Conservation (phyloP, 2,329 filamentous ascomycete species). For the Trichoderma sp. region DNA sequence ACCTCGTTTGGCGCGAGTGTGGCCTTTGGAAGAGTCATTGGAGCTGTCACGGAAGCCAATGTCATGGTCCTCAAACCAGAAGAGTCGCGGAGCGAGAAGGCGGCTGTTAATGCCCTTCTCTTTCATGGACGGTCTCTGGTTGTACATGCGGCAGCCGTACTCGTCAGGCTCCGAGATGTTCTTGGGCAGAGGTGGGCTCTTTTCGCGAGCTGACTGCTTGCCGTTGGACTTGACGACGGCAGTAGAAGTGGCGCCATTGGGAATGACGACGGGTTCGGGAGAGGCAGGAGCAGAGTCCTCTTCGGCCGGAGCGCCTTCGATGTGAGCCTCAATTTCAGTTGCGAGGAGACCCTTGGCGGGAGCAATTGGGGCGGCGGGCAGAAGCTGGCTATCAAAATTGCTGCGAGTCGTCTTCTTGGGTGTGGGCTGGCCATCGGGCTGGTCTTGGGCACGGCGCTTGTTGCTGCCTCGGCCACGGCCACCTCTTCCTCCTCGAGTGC, state of each 20-base stretch:
- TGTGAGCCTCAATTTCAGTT: constrained; percentile 36
- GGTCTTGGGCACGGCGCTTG: constrained; percentile 52
- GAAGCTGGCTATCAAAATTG: constrained; percentile 30
- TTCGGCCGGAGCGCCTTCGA: constrained; percentile 34
- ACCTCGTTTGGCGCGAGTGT: constrained; percentile 51
- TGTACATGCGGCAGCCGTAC: constrained; percentile 48
- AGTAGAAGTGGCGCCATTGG: constrained; percentile 29
- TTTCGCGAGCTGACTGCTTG: constrained; percentile 35
- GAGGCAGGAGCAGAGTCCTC: constrained; percentile 38
- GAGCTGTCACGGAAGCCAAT: constrained; percentile 59
- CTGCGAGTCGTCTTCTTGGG: constrained; percentile 46
- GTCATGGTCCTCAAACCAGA: constrained; percentile 50
- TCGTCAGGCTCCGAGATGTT: constrained; percentile 48
- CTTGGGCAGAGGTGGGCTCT: constrained; percentile 39
- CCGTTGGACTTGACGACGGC: constrained; percentile 28
- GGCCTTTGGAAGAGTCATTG: constrained; percentile 53
- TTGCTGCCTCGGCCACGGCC: constrained; percentile 34
- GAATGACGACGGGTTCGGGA: constrained; percentile 32
- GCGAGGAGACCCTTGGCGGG: constrained; percentile 40
- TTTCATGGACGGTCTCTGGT: constrained; percentile 39
- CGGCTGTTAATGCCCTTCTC: constrained; percentile 51
- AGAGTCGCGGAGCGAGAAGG: constrained; percentile 47
- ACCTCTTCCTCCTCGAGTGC: constrained; percentile 30
- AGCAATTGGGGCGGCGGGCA: constrained; percentile 27
- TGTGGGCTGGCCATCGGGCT: constrained; percentile 48